Percentiles rank a stretch among this genome's conserved stretches.
These are phyloP conservation scores for Entomortierella lignicola DNA, from an alignment of 192 early-diverging fungal species.

Conservation along the genomic window DNA sequence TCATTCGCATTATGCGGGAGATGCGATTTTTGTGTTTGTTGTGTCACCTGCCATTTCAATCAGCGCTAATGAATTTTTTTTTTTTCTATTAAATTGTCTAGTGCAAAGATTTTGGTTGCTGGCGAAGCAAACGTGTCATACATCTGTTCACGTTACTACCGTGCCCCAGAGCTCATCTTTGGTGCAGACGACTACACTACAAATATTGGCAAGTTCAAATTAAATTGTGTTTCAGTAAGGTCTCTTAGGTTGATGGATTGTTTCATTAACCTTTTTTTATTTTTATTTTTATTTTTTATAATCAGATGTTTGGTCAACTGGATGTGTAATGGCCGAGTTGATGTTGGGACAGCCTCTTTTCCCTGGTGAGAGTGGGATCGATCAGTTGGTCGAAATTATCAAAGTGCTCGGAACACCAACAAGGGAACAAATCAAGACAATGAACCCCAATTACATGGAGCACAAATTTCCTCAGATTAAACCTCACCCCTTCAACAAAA, in stretches of 20 bases:
- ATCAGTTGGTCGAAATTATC: slow-evolving; percentile 99
- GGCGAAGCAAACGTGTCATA: slow-evolving; percentile 99
- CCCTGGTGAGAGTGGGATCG: slow-evolving; percentile 96
- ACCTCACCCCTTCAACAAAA: slow-evolving; percentile 89
- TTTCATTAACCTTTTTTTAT: slow-evolving; percentile 1
- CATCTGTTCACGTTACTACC: slow-evolving; percentile 98
- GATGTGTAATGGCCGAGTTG: slow-evolving; percentile 97
- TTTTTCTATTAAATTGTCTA: slow-evolving; percentile 30
- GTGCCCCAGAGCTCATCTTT: slow-evolving; percentile 97
- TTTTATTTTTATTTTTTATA: background rate
- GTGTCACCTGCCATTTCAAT: slow-evolving; percentile 30
- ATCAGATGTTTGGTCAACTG: slow-evolving; percentile 92
- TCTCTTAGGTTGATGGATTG: background rate
- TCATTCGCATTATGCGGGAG: slow-evolving; percentile 5
- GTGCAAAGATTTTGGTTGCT: slow-evolving; percentile 92
- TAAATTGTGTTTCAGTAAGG: background rate
- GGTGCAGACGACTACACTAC: slow-evolving; percentile 94
- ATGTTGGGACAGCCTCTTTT: slow-evolving; percentile 94
- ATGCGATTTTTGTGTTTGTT: slow-evolving; percentile 2
- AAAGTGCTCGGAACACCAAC: slow-evolving; percentile 98
- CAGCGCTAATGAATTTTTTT: slow-evolving; percentile 5
- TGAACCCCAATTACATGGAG: slow-evolving; percentile 99
- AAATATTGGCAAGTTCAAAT: slow-evolving; percentile 62
- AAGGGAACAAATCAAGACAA: slow-evolving; percentile 93
- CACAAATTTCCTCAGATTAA: slow-evolving; percentile 99